Conservation (phyloP, 176 grass and related monocot genomes). For the Bromus sterilis region DNA sequence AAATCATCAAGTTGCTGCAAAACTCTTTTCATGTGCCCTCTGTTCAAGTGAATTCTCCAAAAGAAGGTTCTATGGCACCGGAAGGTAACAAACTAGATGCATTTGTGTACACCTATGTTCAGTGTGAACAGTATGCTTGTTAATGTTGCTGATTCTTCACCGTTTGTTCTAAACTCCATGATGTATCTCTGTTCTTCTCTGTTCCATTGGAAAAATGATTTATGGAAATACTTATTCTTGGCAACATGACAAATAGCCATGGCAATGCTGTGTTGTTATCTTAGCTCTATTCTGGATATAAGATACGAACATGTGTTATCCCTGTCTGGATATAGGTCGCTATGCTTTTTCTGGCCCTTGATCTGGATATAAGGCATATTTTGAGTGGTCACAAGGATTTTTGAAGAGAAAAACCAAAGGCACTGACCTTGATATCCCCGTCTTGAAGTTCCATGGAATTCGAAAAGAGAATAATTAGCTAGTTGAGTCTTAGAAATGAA, state of each 20-base stretch:
- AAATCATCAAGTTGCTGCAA: slow-evolving; percentile 78
- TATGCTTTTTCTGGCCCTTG: neutral
- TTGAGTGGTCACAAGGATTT: neutral
- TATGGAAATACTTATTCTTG: neutral
- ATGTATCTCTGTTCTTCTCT: neutral
- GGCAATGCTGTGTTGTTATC: neutral
- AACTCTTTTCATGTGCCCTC: slow-evolving; percentile 30
- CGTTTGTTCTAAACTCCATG: neutral
- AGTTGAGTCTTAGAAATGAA: neutral
- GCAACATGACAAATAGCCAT: neutral
- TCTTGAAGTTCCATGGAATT: neutral
- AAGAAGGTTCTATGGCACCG: slow-evolving; percentile 23
- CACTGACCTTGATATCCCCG: neutral
- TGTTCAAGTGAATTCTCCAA: slow-evolving; percentile 29
- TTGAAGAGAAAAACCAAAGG: neutral
- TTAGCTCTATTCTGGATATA: neutral
- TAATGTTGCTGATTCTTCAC: neutral
- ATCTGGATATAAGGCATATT: neutral
- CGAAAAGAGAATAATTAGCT: neutral
- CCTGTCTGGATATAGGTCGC: too few species aligned
- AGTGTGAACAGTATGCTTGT: slow-evolving; percentile 3
- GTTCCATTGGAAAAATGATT: neutral
- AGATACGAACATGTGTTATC: neutral
- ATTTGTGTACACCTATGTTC: slow-evolving; percentile 11
- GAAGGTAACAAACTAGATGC: slow-evolving; percentile 36